These are phyloP conservation scores for Hansenula anomala DNA, from an alignment of 1,139 yeast genomes.

Conservation along the genomic window DNA sequence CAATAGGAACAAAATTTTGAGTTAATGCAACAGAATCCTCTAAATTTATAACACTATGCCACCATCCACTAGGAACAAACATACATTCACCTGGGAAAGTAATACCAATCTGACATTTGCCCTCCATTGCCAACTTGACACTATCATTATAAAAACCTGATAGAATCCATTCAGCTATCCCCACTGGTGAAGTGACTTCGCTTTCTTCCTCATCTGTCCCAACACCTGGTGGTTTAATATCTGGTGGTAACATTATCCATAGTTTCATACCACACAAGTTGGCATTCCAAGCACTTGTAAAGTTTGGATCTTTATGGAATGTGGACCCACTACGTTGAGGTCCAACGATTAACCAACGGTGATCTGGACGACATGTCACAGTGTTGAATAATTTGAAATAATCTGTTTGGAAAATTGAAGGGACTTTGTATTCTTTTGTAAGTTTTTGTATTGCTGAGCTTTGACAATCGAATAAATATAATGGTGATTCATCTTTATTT, in stretches of 20 bases:
- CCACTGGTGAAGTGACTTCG: slow-evolving; percentile 89
- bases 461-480: slow-evolving; percentile 79
- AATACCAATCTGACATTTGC: slow-evolving; percentile 56
- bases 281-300: slow-evolving; percentile 88
- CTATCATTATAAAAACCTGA: slow-evolving; percentile 73
- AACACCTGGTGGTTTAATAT: slow-evolving; percentile 78
- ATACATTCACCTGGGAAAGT: slow-evolving; percentile 82
- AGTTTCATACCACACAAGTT: slow-evolving; percentile 69
- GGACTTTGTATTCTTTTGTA: slow-evolving; percentile 49
- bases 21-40: slow-evolving; percentile 80
- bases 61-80: slow-evolving; percentile 93
- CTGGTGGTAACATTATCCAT: slow-evolving; percentile 88
- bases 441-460: slow-evolving; percentile 58
- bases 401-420: slow-evolving; percentile 48
- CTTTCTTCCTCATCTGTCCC: slow-evolving; percentile 71
- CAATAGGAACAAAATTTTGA: slow-evolving; percentile 76
- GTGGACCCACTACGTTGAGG: slow-evolving; percentile 80
- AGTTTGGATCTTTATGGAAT: slow-evolving; percentile 90
- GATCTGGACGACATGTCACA: slow-evolving; percentile 68
- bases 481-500: slow-evolving; percentile 76
- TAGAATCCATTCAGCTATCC: slow-evolving; percentile 86
- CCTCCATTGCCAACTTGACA: slow-evolving; percentile 29
- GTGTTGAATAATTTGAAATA: slow-evolving; percentile 40
- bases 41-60: slow-evolving; percentile 86
- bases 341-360: slow-evolving; percentile 86